A percentile compares a stretch with the other conserved stretches of the same genome.
These are phyloP conservation scores for Musa itinerans DNA, from an alignment of 176 grass and related monocot species.

Conservation along the genomic window DNA sequence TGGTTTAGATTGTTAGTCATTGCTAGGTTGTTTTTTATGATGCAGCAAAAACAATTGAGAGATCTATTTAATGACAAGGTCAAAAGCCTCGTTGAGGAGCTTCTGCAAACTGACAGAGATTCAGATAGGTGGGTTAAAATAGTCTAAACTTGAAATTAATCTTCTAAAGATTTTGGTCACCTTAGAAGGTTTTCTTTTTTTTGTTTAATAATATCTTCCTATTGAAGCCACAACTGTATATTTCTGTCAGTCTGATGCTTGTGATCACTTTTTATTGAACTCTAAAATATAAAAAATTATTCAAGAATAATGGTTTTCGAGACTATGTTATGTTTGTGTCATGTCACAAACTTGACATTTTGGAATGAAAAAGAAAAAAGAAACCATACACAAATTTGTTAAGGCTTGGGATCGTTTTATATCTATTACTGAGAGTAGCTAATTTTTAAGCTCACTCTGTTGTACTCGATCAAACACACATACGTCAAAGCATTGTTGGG, in stretches of 20 bases:
- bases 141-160: neutral
- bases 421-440: too few species aligned
- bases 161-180: neutral
- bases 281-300: neutral
- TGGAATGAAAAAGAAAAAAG: too few species aligned
- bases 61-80: constrained; percentile 50
- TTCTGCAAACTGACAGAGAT: constrained; percentile 34
- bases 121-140: constrained; percentile 38
- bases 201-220: neutral
- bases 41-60: constrained; percentile 59
- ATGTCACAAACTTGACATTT: too few species aligned
- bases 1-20: neutral
- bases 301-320: too few species aligned
- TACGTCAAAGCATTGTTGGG: too few species aligned
- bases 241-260: neutral
- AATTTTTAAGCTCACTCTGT: too few species aligned
- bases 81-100: constrained; percentile 61
- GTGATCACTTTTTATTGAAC: neutral
- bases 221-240: neutral
- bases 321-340: too few species aligned
- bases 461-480: too few species aligned
- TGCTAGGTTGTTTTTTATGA: constrained; percentile 10
- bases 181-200: neutral
- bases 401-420: too few species aligned
- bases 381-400: too few species aligned